Percentiles rank a stretch among this genome's conserved stretches.
Evolutionary conservation across 176 grass and related monocot genomes (phyloP).

Genomic region (bread wheat (Triticum aestivum)): DNA sequence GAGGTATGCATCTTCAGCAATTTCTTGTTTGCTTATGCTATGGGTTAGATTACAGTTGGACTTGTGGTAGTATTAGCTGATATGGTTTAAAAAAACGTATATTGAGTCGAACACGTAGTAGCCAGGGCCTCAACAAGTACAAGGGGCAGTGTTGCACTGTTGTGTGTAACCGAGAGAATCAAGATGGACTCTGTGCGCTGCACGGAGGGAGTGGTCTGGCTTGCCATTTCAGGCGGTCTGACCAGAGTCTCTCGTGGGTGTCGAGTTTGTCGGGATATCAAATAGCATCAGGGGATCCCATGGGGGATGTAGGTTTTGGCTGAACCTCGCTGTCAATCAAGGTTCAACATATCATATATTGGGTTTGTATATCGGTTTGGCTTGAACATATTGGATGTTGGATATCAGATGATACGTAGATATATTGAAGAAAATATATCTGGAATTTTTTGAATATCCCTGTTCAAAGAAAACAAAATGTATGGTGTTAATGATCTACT

Average conservation of each 20-base stretch:
- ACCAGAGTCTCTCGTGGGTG: background rate
- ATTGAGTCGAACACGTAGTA: background rate
- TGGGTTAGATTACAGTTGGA: background rate
- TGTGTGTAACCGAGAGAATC: background rate
- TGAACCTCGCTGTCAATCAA: background rate
- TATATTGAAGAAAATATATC: too few species aligned
- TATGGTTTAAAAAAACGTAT: background rate
- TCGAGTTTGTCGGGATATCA: background rate
- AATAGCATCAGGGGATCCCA: background rate
- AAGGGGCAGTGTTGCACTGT: background rate
- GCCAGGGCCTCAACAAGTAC: background rate
- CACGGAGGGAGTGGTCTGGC: background rate
- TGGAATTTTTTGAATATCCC: too few species aligned
- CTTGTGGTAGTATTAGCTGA: background rate
- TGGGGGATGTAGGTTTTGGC: background rate
- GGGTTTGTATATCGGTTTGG: too few species aligned
- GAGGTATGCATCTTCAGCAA: conserved; percentile 44
- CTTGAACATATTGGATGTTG: too few species aligned
- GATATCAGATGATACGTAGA: too few species aligned
- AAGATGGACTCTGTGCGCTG: background rate
- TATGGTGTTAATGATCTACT: too few species aligned
- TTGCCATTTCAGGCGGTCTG: background rate
- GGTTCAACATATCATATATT: background rate
- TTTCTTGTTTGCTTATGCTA: background rate
- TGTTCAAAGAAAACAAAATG: too few species aligned